Base-by-base conservation (phyloP, 2,329 filamentous ascomycete species). In the Botrytis fragariae region DNA sequence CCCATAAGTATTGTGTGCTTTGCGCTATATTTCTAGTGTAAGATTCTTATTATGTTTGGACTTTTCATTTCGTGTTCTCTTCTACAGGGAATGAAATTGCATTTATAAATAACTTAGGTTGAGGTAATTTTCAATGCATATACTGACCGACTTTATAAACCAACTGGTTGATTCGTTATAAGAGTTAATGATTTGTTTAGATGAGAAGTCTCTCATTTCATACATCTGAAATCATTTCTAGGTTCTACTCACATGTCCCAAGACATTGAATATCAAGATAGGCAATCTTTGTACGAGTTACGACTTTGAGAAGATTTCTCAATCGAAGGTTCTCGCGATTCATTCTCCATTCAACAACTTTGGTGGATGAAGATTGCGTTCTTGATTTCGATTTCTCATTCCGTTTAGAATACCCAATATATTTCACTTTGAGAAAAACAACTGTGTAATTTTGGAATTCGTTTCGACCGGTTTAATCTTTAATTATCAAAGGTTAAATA, bases 1-100 rank as follows among this genome's bases (percentile, higher is more conserved):
- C 25, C 64, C 64, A 67, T 35, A 54, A 67, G 45, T 39, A 54
- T 67, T 45, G 45, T 67, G 64, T 67, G 64, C 64, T 67, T 67
- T 8, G 4, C 32, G 32, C 25, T 67, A 37, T 45, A 51, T 35
- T 65, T 22, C 18, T 29, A 29, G n/a, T 37, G 32, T 18, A 44
- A 32, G 7, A 37, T 51, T 51, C 20, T 45, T 45, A 45, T 20
- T 45, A 35, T 51, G 14, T 37, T 5, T 35, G n/a, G 29, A 20
- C 64, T 67, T n/a, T 54, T 39, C 4, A 16, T 48, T 35, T n/a
- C 63, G 22, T 39, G 22, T n/a, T 62, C 16, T 16, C 35, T 39
- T 5, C 16, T 61, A 22, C 59, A 61, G 35, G 35, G 59, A 61
- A 61, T 39, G 35, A 14, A 61, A 25, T n/a, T 54, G n/a, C 7